Evolutionary conservation across 2,329 filamentous ascomycete species (phyloP).

Genomic region (Massarina eburnea): DNA sequence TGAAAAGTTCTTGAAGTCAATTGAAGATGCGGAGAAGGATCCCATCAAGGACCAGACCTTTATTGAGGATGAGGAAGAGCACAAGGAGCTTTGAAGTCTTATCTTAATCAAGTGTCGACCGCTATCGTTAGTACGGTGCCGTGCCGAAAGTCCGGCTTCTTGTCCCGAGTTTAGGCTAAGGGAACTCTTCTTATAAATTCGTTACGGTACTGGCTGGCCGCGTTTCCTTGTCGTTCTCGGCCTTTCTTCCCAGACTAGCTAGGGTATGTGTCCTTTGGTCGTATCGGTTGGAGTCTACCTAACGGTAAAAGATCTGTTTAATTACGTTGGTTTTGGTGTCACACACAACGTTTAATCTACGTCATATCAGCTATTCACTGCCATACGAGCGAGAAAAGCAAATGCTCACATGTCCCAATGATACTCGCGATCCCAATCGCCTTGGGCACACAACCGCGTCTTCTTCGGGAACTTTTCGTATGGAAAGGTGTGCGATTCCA

Average conservation of each 20-base stretch:
- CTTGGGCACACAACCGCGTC: conserved; percentile 5
- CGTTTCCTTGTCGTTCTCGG: too few relatives aligned
- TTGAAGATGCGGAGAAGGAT: conserved; percentile 63
- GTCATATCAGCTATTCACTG: background rate
- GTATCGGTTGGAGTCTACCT: background rate
- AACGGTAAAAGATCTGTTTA: conserved; percentile 11
- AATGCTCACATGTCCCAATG: conserved; percentile 11
- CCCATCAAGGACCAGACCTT: conserved; percentile 35
- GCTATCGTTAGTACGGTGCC: too few relatives aligned
- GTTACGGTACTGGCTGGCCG: too few relatives aligned
- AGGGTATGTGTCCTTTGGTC: background rate
- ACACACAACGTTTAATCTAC: conserved; percentile 14
- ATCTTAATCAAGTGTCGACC: too few relatives aligned
- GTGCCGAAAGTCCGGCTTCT: too few relatives aligned
- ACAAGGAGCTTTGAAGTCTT: conserved; percentile 20
- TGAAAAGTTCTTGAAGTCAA: conserved; percentile 62
- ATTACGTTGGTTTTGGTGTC: conserved; percentile 13
- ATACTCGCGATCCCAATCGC: conserved; percentile 3
- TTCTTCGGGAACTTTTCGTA: conserved; percentile 11
- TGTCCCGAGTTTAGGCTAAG: too few relatives aligned
- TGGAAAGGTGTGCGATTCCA: conserved; percentile 9
- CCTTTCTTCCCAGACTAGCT: too few relatives aligned
- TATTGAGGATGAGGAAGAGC: conserved; percentile 31
- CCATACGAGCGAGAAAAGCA: background rate
- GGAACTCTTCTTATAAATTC: too few relatives aligned